Evolutionary conservation across 139 green algal genomes (phyloP).

Genomic region (Tetradesmus obliquus): DNA sequence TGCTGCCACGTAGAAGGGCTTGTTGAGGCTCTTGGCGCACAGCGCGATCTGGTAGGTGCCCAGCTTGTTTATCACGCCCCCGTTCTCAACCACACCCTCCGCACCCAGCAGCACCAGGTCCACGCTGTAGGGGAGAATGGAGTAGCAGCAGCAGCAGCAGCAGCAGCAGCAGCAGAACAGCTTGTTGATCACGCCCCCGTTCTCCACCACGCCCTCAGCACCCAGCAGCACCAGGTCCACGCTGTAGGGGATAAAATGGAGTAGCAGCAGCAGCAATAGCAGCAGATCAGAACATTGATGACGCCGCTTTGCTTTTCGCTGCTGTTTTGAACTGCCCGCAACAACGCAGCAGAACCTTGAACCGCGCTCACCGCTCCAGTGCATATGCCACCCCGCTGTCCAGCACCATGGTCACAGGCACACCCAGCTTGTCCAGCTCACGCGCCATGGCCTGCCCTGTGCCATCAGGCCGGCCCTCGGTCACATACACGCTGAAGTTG

Average conservation of each 20-base stretch:
- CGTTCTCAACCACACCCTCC: conserved; percentile 96
- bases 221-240: conserved; percentile 92
- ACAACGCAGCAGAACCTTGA: too few species aligned
- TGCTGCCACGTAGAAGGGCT: conserved; percentile 95
- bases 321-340: too few species aligned
- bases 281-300: neutral
- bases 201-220: conserved; percentile 95
- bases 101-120: conserved; percentile 95
- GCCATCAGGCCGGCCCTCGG: conserved; percentile 88
- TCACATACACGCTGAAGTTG: conserved; percentile 94
- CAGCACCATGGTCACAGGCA: conserved; percentile 88
- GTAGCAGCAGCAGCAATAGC: neutral
- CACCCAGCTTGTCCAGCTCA: conserved; percentile 73
- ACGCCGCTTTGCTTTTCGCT: too few species aligned
- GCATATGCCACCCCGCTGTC: conserved; percentile 85
- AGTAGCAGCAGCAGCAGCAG: neutral
- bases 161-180: neutral
- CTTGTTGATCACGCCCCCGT: conserved; percentile 94
- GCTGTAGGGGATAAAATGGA: conserved; percentile 40
- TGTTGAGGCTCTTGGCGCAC: conserved; percentile 79
- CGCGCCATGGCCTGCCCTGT: conserved; percentile 84
- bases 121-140: conserved; percentile 59
- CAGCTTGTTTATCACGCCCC: conserved; percentile 97
- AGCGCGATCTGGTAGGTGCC: conserved; percentile 79
- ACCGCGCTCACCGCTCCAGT: conserved; percentile 39